Percentiles rank a stretch among this genome's conserved stretches.
Conservation (phyloP, 371 early-diverging fungal genomes). For the Caulochytrium protostelioides region DNA sequence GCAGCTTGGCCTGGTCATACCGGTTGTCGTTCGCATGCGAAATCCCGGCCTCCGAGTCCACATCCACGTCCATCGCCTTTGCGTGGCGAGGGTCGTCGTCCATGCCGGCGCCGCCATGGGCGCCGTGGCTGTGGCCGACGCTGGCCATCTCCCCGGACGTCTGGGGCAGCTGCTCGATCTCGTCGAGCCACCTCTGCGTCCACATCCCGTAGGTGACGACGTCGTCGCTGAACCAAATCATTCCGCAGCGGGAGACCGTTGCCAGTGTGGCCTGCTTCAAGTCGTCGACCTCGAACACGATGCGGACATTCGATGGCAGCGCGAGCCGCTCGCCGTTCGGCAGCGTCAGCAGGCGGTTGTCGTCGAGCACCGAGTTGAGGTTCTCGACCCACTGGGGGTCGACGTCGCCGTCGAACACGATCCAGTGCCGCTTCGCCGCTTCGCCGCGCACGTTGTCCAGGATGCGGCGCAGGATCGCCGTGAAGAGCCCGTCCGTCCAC, state of each 20-base stretch:
- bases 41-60: no score
- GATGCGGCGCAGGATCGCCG: conserved; percentile 86
- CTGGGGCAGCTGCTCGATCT: conserved; percentile 9
- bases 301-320: conserved; percentile 83
- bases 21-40: no score
- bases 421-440: conserved; percentile 83
- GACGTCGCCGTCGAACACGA: conserved; percentile 97
- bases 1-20: no score
- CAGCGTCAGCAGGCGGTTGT: conserved; percentile 85
- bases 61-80: no score
- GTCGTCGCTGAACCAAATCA: conserved; percentile 95
- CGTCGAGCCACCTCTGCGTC: conserved; percentile 32
- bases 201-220: conserved; percentile 71
- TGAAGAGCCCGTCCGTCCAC: conserved; percentile 98
- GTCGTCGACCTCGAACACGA: conserved; percentile 98
- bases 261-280: conserved; percentile 92
- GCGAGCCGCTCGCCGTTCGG: conserved; percentile 97
- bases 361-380: conserved; percentile 91
- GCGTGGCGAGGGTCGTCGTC: no score
- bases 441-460: conserved; percentile 95
- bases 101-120: conserved; percentile 1
- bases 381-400: conserved; percentile 99
- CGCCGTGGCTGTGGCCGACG: not conserved
- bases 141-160: conserved; percentile 18
- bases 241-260: conserved; percentile 96